A percentile compares a stretch with the other conserved stretches of the same genome.
Evolutionary conservation across 805 yeast genomes (phyloP).

Genomic region (Wickerhamiella sergipiensis): DNA sequence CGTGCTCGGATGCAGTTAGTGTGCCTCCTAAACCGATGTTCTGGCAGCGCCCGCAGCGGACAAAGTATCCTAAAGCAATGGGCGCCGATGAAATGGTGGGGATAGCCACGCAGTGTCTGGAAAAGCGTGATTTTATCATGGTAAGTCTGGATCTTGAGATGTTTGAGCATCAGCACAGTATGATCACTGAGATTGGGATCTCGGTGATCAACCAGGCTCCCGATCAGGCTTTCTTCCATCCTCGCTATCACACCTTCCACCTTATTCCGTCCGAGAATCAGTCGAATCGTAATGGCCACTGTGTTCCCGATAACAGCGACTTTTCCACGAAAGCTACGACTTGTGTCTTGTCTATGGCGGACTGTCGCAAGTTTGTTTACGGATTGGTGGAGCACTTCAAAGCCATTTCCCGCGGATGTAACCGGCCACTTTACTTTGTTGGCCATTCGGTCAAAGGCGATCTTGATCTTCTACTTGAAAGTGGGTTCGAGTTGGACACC

Average conservation of each 20-base stretch:
- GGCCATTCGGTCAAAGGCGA: conserved; percentile 54
- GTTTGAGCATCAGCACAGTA: conserved; percentile 2
- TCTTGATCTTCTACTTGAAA: conserved; percentile 33
- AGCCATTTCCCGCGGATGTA: conserved; percentile 15
- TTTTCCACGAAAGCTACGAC: conserved; percentile 39
- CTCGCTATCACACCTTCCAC: neutral
- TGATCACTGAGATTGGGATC: conserved; percentile 8
- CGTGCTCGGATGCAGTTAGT: too few relatives aligned
- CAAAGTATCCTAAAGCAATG: too few relatives aligned
- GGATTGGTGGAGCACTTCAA: neutral
- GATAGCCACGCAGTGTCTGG: too few relatives aligned
- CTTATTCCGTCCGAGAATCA: neutral
- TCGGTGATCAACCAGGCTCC: conserved; percentile 27
- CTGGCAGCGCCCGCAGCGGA: too few relatives aligned
- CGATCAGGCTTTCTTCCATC: conserved; percentile 12
- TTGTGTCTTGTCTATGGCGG: conserved; percentile 26
- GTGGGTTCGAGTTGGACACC: conserved; percentile 29
- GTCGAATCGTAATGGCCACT: conserved; percentile 34
- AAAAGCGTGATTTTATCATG: neutral
- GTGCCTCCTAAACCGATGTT: too few relatives aligned
- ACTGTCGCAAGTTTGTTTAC: conserved; percentile 7
- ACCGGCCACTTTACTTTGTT: conserved; percentile 26
- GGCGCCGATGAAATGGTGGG: too few relatives aligned
- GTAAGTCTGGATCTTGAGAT: conserved; percentile 7
- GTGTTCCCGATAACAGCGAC: conserved; percentile 39